Conservation (phyloP, 495 filamentous ascomycete genomes). For the Annulohypoxylon maeteangense region DNA sequence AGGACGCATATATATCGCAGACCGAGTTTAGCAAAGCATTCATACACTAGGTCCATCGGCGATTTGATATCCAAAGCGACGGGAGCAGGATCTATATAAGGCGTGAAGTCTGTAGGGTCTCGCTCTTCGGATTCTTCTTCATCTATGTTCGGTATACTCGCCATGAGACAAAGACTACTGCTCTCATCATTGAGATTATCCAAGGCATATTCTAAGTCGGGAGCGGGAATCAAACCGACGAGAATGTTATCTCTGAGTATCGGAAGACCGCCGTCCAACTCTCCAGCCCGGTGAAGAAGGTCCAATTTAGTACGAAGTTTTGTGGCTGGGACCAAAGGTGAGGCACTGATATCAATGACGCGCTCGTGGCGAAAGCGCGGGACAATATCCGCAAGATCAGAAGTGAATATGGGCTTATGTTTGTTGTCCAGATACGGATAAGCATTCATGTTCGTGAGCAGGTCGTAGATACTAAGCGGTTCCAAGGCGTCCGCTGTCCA, state of each 20-base stretch:
- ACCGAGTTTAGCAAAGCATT: conserved; percentile 95
- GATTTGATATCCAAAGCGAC: conserved; percentile 87
- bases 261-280: conserved; percentile 91
- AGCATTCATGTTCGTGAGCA: conserved; percentile 95
- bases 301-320: conserved; percentile 83
- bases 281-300: conserved; percentile 81
- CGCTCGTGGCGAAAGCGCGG: conserved; percentile 76
- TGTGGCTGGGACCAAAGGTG: conserved; percentile 77
- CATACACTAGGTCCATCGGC: conserved; percentile 95
- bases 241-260: conserved; percentile 83
- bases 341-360: conserved; percentile 86
- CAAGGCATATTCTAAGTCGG: conserved; percentile 92
- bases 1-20: conserved; percentile 92
- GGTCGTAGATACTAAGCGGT: conserved; percentile 93
- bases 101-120: conserved; percentile 85
- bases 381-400: conserved; percentile 85
- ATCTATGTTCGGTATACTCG: conserved; percentile 64
- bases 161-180: conserved; percentile 82
- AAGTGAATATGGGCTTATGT: conserved; percentile 85
- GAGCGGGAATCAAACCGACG: conserved; percentile 90
- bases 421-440: conserved; percentile 98
- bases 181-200: conserved; percentile 82
- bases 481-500: conserved; percentile 98
- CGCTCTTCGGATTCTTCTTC: conserved; percentile 66
- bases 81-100: conserved; percentile 91